These are phyloP conservation scores for Magnolia changhungtana DNA, from an alignment of 164 flowering plant species.

Conservation along the genomic window DNA sequence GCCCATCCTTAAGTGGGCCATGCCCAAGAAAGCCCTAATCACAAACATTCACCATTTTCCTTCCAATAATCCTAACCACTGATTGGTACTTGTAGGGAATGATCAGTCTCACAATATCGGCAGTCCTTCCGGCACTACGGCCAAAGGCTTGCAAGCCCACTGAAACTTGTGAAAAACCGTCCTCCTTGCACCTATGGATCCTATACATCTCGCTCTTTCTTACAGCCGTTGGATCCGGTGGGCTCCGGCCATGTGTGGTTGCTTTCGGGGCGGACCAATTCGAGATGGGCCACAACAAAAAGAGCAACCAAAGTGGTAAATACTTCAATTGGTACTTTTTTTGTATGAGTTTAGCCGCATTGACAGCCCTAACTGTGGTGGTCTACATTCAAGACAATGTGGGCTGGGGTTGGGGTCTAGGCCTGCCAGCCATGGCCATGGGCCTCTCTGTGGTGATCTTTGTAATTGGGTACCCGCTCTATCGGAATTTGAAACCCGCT, in stretches of 20 bases:
- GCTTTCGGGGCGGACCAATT: constrained; percentile 70
- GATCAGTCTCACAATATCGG: constrained; percentile 50
- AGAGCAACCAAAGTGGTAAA: constrained; percentile 34
- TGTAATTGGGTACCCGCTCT: constrained; percentile 46
- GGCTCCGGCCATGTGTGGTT: constrained; percentile 61
- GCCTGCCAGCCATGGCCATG: constrained; percentile 60
- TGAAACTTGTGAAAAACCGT: constrained; percentile 53
- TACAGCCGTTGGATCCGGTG: constrained; percentile 54
- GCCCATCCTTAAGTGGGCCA: too few relatives aligned
- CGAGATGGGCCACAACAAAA: constrained; percentile 39
- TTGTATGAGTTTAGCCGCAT: constrained; percentile 55
- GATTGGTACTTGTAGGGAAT: constrained; percentile 39
- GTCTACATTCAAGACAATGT: constrained; percentile 73
- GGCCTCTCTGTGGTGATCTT: constrained; percentile 48
- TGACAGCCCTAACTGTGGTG: constrained; percentile 50
- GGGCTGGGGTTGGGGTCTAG: constrained; percentile 81
- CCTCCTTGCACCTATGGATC: constrained; percentile 45
- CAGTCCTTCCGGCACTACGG: constrained; percentile 41
- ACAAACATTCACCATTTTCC: too few relatives aligned
- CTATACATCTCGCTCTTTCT: constrained; percentile 60
- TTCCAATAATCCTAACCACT: background rate
- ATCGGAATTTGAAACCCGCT: constrained; percentile 38
- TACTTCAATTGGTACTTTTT: constrained; percentile 71
- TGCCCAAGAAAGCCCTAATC: too few relatives aligned
- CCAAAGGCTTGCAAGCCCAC: constrained; percentile 61